Percentiles rank a stretch among this genome's conserved stretches.
Evolutionary conservation across 2,329 filamentous ascomycete species (phyloP).

Genomic region (Botrytis aclada): DNA sequence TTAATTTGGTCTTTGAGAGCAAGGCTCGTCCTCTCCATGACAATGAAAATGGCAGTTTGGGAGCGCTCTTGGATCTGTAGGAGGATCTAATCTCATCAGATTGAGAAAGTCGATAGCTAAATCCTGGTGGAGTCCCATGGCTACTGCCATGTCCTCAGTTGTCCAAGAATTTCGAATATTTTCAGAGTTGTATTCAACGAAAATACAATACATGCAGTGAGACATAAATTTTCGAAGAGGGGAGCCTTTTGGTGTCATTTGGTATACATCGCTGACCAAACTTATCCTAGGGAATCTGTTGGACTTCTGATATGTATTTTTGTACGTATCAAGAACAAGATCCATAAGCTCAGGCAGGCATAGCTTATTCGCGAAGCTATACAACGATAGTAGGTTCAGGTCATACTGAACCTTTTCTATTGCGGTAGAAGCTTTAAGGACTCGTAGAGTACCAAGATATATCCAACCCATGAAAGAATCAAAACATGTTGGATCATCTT

Average conservation of each 20-base stretch:
- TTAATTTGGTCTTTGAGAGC: neutral
- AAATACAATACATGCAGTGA: neutral
- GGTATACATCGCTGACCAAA: neutral
- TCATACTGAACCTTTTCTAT: neutral
- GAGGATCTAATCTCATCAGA: neutral
- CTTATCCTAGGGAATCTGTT: rapidly evolving
- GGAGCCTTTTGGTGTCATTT: neutral
- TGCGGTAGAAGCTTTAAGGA: neutral
- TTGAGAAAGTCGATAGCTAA: neutral
- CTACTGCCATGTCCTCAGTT: neutral
- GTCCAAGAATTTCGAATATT: rapidly evolving
- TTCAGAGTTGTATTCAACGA: neutral
- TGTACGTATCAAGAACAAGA: neutral
- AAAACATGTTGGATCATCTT: conserved; percentile 21
- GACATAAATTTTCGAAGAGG: neutral
- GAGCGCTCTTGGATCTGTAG: neutral
- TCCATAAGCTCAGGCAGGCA: conserved; percentile 3
- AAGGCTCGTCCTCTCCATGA: neutral
- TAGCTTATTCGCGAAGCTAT: conserved; percentile 4
- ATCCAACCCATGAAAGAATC: conserved; percentile 21
- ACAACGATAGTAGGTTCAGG: neutral
- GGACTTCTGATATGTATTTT: neutral
- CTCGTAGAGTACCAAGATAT: neutral
- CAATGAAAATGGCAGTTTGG: neutral
- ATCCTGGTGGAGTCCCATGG: neutral